Evolutionary conservation across 1,284 basidiomycete species (phyloP).

Genomic region (Rhodotorula sp.): DNA sequence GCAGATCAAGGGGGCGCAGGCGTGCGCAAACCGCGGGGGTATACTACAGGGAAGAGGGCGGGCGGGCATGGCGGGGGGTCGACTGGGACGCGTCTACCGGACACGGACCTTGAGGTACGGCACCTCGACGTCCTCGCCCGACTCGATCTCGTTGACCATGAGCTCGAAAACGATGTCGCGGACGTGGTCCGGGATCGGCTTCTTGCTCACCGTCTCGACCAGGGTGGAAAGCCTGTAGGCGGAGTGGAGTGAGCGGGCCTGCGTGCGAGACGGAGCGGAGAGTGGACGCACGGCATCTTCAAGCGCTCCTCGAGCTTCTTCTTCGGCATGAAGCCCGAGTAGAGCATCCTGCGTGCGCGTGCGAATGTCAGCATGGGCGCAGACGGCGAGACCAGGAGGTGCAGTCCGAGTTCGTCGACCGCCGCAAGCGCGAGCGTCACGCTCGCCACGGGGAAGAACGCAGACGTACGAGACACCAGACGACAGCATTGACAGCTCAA

Average conservation of each 20-base stretch:
- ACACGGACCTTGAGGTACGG: constrained; percentile 40
- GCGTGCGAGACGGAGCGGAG: background rate
- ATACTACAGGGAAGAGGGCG: background rate
- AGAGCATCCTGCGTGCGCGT: constrained; percentile 95
- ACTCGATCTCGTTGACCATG: constrained; percentile 81
- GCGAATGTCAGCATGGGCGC: background rate
- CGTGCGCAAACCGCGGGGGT: background rate
- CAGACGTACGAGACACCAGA: background rate
- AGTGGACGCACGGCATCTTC: constrained; percentile 61
- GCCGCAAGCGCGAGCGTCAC: background rate
- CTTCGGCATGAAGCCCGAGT: constrained; percentile 87
- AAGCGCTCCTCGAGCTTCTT: constrained; percentile 90
- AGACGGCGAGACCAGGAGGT: too few species aligned
- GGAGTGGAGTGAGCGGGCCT: background rate
- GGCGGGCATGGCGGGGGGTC: background rate
- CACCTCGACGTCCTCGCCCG: constrained; percentile 66
- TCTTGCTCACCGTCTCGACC: constrained; percentile 83
- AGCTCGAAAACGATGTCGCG: constrained; percentile 65
- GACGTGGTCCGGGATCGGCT: constrained; percentile 67
- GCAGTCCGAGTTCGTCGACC: too few species aligned
- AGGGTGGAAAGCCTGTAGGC: constrained; percentile 72
- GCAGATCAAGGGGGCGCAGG: background rate
- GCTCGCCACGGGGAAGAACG: background rate
- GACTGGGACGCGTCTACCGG: background rate
- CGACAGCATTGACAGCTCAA: constrained; percentile 9